Base-by-base conservation (phyloP, 202 grass and related monocot genomes). In the Elaeis oleifera region DNA sequence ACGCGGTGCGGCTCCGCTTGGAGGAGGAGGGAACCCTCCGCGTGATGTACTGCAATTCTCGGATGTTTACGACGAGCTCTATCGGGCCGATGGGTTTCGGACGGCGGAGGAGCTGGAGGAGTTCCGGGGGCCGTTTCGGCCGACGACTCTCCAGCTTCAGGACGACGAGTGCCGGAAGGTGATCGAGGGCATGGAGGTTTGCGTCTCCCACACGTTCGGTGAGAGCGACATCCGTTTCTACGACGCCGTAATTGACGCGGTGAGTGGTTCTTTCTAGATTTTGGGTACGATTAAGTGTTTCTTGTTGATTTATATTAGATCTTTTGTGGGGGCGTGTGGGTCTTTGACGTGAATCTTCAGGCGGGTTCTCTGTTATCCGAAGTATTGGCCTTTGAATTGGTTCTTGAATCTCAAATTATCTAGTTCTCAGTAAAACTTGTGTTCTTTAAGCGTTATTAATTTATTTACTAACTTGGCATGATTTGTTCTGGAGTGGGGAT, bases 41-140 rank as follows among this genome's bases (percentile, higher is more conserved):
- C 17, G 71, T 80, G 4, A 69, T 75, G 71, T 80, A 75, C 64
- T 18, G 63, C 58, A 44, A 80, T 5, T 80, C 58, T 27, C 51
- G 14, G 64, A 57, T 0, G 62, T 18, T 1, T 20, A 5, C 36
- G 78, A 80, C 51, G 65, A 80, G 18, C 23, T 23, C 11, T 80
- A 70, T 71, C 8, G 1, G 8, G 22, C 7, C 3, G 65, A 75
- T 4, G 24, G 49, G n/a, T 75, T 81, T 39, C 20, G 23, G 48
- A 62, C 17, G 11, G 2, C 3, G 16, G 28, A 5, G 16, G 53
- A 81, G 57, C 20, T 75, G 15, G 59, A 75, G 5, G 71, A 74
- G 18, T 51, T 81, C 9, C 8, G 16, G 5, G 21, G 9, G 0
- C 24, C 71, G 58, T 81, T 75, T 23, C 78, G 71, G 7, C 24